phyloP scores from a whole-genome alignment of 352 stramenopile species.

The Globisporangium abappressorium region DNA sequence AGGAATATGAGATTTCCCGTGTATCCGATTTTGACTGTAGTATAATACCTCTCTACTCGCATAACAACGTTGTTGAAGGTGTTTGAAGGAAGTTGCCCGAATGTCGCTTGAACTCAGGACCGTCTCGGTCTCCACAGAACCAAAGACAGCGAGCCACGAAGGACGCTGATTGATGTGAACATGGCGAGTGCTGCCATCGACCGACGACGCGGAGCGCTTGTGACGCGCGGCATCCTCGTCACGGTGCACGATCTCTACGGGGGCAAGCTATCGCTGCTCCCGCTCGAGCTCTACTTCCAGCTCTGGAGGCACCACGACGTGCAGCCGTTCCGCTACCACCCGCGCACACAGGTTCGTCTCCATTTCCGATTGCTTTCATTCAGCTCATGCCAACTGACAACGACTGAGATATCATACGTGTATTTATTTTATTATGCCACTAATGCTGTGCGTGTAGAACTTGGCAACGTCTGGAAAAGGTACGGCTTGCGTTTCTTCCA shows the following conservation, averaged over 20 bases:
- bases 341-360: slow-evolving; percentile 35
- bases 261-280: slow-evolving; percentile 31
- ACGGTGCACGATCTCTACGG: slow-evolving; percentile 71
- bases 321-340: slow-evolving; percentile 47
- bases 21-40: not conserved
- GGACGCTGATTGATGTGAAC: not conserved
- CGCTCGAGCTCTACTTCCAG: slow-evolving; percentile 49
- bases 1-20: not conserved
- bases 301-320: slow-evolving; percentile 35
- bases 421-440: not conserved
- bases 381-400: not conserved
- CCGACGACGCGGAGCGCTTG: slow-evolving; percentile 31
- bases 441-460: slow-evolving; percentile 17
- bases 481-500: slow-evolving; percentile 9
- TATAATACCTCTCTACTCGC: not conserved
- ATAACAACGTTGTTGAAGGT: not conserved
- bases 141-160: not conserved
- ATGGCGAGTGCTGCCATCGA: slow-evolving; percentile 54
- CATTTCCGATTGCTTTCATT: not conserved
- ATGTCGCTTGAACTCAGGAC: not conserved
- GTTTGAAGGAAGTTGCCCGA: not conserved
- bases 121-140: not conserved
- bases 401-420: not conserved
- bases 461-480: slow-evolving; percentile 39
- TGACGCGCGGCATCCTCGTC: slow-evolving; percentile 54